Evolutionary conservation across 2,329 filamentous ascomycete genomes (phyloP).

Genomic region (Byssothecium circinans): DNA sequence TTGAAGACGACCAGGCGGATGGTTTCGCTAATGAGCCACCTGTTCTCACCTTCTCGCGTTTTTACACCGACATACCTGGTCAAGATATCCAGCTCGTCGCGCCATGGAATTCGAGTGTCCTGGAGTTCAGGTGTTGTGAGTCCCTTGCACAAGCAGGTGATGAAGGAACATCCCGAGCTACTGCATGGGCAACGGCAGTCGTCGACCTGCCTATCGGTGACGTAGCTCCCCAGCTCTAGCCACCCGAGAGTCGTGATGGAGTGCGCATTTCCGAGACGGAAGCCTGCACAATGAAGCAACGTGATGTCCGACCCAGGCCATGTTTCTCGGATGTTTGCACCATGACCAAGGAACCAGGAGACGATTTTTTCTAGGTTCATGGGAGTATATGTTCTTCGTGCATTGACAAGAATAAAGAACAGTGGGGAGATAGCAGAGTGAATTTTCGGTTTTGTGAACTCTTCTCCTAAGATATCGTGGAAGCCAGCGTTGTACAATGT

Average conservation of each 20-base stretch:
- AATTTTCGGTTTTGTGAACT: not conserved
- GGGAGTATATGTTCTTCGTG: not conserved
- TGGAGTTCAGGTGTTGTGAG: not conserved
- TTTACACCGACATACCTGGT: not conserved
- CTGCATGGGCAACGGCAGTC: not conserved
- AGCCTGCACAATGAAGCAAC: not conserved
- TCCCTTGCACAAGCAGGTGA: not conserved
- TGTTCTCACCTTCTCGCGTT: not conserved
- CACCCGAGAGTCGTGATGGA: not conserved
- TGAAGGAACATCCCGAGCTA: not conserved
- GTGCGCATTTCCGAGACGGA: not conserved
- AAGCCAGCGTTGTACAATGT: not conserved
- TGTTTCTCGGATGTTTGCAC: not conserved
- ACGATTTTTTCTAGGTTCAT: not conserved
- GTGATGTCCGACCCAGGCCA: not conserved
- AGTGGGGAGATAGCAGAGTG: not conserved
- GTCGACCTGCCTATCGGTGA: not conserved
- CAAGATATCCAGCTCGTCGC: not conserved
- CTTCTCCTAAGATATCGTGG: not conserved
- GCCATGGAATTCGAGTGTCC: not conserved
- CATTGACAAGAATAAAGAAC: not conserved
- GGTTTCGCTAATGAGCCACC: not conserved
- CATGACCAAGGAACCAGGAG: not conserved
- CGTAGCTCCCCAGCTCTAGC: not conserved
- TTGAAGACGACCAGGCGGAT: slow-evolving; percentile 1